phyloP scores from a whole-genome alignment of 2,329 filamentous ascomycete genomes.

The Botryotinia calthae region DNA sequence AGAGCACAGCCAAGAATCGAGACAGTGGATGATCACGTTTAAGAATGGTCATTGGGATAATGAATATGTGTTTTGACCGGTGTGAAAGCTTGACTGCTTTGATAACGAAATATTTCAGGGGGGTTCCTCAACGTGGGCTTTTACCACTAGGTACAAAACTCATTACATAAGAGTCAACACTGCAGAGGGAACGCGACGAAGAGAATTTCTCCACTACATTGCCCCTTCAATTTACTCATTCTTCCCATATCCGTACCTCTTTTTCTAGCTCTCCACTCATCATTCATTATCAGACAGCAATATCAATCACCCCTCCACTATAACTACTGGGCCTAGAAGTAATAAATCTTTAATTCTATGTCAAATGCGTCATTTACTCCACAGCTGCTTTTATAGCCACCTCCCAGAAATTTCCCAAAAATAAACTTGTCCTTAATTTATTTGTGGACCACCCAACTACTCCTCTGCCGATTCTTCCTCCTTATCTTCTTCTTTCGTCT shows the following conservation, averaged over 20 bases:
- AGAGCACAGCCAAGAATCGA: not conserved
- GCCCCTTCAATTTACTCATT: not conserved
- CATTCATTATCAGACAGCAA: not conserved
- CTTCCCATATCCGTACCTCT: not conserved
- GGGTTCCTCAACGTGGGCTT: not conserved
- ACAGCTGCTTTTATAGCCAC: not conserved
- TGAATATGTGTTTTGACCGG: not conserved
- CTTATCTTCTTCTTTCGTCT: conserved; percentile 10
- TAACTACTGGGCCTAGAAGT: not conserved
- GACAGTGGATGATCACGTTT: not conserved
- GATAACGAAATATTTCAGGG: not conserved
- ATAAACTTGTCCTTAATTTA: not conserved
- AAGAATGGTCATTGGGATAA: not conserved
- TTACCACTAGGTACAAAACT: not conserved
- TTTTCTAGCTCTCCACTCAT: not conserved
- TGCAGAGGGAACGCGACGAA: not conserved
- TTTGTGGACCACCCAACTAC: not conserved
- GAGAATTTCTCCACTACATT: not conserved
- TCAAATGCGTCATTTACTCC: not conserved
- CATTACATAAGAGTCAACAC: not conserved
- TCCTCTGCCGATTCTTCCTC: conserved; percentile 12
- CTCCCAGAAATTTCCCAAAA: not conserved
- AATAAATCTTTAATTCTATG: conserved; percentile 1
- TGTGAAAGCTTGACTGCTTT: not conserved
- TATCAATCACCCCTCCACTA: not conserved